Base-by-base conservation (phyloP, 2,329 filamentous ascomycete species). In the Claviceps sorghi region DNA sequence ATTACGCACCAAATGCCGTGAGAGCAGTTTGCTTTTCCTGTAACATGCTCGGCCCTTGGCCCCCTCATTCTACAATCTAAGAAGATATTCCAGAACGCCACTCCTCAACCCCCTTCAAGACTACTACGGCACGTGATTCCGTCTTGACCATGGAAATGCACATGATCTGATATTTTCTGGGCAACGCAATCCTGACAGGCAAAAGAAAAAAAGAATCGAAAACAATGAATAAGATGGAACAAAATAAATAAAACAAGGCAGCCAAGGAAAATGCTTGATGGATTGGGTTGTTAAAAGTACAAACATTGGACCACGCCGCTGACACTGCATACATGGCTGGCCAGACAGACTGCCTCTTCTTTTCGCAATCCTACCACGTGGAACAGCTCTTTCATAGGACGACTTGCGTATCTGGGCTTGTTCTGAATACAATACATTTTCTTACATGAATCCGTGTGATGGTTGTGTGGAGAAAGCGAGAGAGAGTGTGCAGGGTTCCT, bases 1-100 rank as follows among this genome's bases (percentile, higher is more conserved):
- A 49, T 50, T 10, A 51, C 21, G 2, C 49, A 51, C 48, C 44
- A 53, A 26, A 51, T 55, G 41, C 32, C 53, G 3, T 55, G 49
- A 55, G 29, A 45, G 19, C 11, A 21, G 40, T 21, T 19, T 9
- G 26, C 26, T n/a, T n/a, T n/a, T n/a, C 36, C 6, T n/a, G 15
- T 15, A 6, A 7, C 17, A 34, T 26, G 29, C 10, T 30, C 34
- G 10, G 26, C 4, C 6, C 13, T 11, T 22, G 41, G 2, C 21
- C 13, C 26, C 22, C 9, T n/a, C 42, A 9, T 6, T 4, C 13
- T 11, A 44, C 13, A 8, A 9, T 44, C 13, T 17, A 13, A 26
- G 7, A 15, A 15, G 3, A 26, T 26, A 5, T 5, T 26, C 26
- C 26, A 5, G 26, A 26, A 26, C 26, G 26, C 26, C 26, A 26